Percentiles rank a stretch among this genome's conserved stretches.
These are phyloP conservation scores for Carpinus viminea DNA, from an alignment of 306 rosid genomes.

Conservation along the genomic window DNA sequence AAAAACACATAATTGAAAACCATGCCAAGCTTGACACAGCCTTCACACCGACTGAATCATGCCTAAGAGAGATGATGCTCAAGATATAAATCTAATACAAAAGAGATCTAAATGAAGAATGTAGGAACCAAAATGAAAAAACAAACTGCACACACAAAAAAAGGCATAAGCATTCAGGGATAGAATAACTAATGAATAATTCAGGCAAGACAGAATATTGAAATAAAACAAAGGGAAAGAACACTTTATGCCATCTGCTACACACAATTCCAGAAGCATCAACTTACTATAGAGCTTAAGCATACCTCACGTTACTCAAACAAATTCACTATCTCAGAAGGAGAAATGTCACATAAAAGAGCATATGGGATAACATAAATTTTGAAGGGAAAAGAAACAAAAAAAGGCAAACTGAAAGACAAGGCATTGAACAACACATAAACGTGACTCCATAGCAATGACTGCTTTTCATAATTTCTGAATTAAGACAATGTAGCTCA, in stretches of 20 bases:
- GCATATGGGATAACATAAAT: conserved; percentile 14
- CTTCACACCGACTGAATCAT: conserved; percentile 4
- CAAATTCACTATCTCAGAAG: neutral
- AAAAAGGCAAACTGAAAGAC: conserved; percentile 15
- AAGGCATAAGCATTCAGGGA: neutral
- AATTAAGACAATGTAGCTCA: conserved; percentile 32
- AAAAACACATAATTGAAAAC: neutral
- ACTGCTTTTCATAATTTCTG: conserved; percentile 9
- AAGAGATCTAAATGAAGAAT: neutral
- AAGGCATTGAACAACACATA: neutral
- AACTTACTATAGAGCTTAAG: neutral
- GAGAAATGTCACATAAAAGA: neutral
- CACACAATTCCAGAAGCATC: neutral
- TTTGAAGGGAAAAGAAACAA: neutral
- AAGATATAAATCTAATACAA: neutral
- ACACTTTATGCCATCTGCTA: neutral
- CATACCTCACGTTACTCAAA: neutral
- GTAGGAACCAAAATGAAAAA: neutral
- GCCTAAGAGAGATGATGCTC: neutral
- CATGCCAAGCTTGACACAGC: neutral
- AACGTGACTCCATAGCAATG: conserved; percentile 21
- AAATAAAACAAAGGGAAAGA: no score
- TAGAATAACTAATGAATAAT: neutral
- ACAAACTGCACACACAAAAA: neutral
- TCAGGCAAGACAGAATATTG: neutral